phyloP scores from a whole-genome alignment of 495 filamentous ascomycete genomes.

The Penicillium pancosmium region DNA sequence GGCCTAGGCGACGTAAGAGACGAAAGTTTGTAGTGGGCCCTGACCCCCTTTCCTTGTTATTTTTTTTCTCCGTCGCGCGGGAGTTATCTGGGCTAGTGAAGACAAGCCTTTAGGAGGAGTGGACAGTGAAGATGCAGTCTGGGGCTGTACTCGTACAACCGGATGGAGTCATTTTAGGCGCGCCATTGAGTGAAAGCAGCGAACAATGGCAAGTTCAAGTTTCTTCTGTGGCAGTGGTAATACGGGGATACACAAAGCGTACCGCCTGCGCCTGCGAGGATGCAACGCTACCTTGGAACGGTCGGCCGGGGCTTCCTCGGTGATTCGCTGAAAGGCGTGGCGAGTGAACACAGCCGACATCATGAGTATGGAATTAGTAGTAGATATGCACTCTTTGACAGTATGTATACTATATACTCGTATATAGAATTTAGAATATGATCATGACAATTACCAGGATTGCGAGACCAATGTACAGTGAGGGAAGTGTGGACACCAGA shows the following conservation, averaged over 20 bases:
- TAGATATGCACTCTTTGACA: no score
- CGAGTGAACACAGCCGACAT: constrained; percentile 3
- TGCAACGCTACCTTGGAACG: background rate
- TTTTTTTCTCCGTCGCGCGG: background rate
- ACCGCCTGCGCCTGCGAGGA: background rate
- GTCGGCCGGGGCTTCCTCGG: background rate
- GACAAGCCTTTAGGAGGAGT: background rate
- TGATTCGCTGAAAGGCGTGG: background rate
- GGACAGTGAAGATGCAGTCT: background rate
- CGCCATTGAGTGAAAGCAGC: no score
- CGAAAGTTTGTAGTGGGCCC: background rate
- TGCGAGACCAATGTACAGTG: no score
- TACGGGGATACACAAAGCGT: background rate
- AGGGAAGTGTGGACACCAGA: no score
- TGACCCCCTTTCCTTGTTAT: background rate
- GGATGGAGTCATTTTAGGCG: no score
- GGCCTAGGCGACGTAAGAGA: background rate
- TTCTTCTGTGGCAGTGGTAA: no score
- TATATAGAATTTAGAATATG: no score
- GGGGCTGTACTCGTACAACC: background rate
- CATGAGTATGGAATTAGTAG: background rate
- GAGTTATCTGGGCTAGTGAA: background rate
- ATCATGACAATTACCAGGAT: no score
- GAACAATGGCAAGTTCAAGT: no score
- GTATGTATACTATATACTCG: no score